Base-by-base conservation (phyloP, 352 stramenopile genomes). In the Pythium oligandrum region DNA sequence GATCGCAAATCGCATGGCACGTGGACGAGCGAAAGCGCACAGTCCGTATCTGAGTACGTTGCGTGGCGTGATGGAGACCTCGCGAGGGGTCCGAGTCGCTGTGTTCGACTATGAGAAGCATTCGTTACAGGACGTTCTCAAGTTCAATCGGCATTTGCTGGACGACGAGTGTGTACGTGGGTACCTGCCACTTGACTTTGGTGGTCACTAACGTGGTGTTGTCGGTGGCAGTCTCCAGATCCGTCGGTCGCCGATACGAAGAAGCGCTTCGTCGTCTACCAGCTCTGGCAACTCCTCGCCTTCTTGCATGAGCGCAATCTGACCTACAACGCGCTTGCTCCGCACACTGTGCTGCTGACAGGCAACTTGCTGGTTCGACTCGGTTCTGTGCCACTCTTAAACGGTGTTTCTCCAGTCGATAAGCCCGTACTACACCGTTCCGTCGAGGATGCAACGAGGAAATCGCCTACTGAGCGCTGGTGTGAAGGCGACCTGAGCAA, bases 381-480 rank as follows among this genome's bases (percentile, higher is more conserved):
- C 4, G 65, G 68, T 8, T 54, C 61, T 9, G 44, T 88, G 4
- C 76, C 74, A 8, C 48, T 64, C 6, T 46, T 59, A 2, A 17
- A 31, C 44, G 31, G 10, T 11, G 26, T 10, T 12, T 5, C 12
- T 7, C 4, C 37, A 0, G 10, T 7, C 45, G 12, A 8, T 6
- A 11, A 36, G 17, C 26, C 40, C 10, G 7, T 26, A 17, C 44
- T 42, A 6, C 34, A 43, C 0, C 31, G 10, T 7, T 57, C 55
- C 10, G 57, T 73, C 6, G 60, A 64, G 42, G 7, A 59, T 17
- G 4, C 61, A 34, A 59, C 52, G 4, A 17, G 7, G 7, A 44
- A 8, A 6, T 88, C 79, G 2, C 56, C 95, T 4, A 96, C 89
- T 0, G 70, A 92, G 43, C 71, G 72, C 33, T 99, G 97, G 97